These are phyloP conservation scores for Colletotrichum sp. DNA, from an alignment of 2,329 filamentous ascomycete species.

Conservation along the genomic window DNA sequence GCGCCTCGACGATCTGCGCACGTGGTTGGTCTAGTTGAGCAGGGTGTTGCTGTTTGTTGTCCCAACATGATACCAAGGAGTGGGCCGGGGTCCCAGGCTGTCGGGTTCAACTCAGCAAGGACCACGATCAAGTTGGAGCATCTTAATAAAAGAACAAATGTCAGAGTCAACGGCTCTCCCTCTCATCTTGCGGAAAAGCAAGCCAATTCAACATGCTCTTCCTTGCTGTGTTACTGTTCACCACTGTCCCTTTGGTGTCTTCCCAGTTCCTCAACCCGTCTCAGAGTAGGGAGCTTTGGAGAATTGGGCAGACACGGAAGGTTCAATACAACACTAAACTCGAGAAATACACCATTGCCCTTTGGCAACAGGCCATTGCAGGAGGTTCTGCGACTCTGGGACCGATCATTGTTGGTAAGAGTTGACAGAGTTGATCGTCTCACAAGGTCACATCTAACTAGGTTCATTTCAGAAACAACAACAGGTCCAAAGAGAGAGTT, in stretches of 20 bases:
- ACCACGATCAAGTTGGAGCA: background rate
- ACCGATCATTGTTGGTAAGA: slow-evolving; percentile 19
- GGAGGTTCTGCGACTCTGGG: slow-evolving; percentile 14
- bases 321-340: slow-evolving; percentile 27
- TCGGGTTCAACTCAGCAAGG: background rate
- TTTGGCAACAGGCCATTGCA: slow-evolving; percentile 26
- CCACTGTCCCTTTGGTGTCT: background rate
- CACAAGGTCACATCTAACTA: background rate
- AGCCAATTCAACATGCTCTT: background rate
- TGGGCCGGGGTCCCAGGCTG: background rate
- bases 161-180: background rate
- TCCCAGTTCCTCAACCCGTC: background rate
- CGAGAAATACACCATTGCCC: slow-evolving; percentile 27
- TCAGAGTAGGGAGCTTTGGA: background rate
- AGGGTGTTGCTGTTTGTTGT: background rate
- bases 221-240: background rate
- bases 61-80: background rate
- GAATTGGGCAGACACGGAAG: slow-evolving; percentile 15
- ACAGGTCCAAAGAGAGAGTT: slow-evolving; percentile 9
- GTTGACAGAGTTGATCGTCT: background rate
- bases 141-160: background rate
- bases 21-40: background rate
- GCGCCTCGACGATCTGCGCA: background rate
- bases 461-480: background rate
- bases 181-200: background rate